A percentile compares a stretch with the other conserved stretches of the same genome.
phyloP scores from a whole-genome alignment of 768 basidiomycete genomes.

The Asterophora lycoperdoides region DNA sequence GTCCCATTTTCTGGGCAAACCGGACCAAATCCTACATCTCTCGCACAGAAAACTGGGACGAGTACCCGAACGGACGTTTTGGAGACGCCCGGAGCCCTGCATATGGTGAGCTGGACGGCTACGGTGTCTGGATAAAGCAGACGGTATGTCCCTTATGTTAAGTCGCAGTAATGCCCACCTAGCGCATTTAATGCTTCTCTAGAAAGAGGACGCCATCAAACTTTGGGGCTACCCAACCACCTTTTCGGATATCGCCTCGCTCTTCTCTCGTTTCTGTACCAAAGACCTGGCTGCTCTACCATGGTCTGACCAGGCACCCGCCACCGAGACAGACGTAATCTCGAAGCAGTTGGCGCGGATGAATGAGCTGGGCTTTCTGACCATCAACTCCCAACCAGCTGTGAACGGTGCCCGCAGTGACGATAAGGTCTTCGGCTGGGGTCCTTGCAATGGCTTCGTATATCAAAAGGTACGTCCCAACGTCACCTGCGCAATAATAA shows the following conservation, averaged over 20 bases:
- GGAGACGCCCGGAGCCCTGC: slow-evolving; percentile 97
- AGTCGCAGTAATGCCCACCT: slow-evolving; percentile 4
- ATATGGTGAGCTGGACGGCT: slow-evolving; percentile 96
- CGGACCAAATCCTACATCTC: slow-evolving; percentile 91
- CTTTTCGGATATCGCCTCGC: slow-evolving; percentile 56
- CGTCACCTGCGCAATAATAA: not conserved
- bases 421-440: slow-evolving; percentile 89
- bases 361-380: slow-evolving; percentile 90
- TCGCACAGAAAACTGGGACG: slow-evolving; percentile 98
- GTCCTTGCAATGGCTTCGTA: slow-evolving; percentile 88
- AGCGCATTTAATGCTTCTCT: slow-evolving; percentile 4
- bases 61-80: slow-evolving; percentile 98
- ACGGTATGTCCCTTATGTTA: slow-evolving; percentile 43
- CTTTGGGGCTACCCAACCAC: slow-evolving; percentile 83
- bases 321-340: slow-evolving; percentile 81
- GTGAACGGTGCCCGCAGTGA: slow-evolving; percentile 87
- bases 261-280: slow-evolving; percentile 84
- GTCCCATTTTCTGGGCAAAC: slow-evolving; percentile 99
- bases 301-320: slow-evolving; percentile 91
- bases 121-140: slow-evolving; percentile 90
- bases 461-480: slow-evolving; percentile 76
- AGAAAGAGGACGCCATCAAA: slow-evolving; percentile 85
- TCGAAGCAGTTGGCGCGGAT: slow-evolving; percentile 73
- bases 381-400: slow-evolving; percentile 96
- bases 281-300: slow-evolving; percentile 75